Percentiles rank a stretch among this genome's conserved stretches.
Evolutionary conservation across 495 filamentous ascomycete genomes (phyloP).

Genomic region (Cudoniella acicularis): DNA sequence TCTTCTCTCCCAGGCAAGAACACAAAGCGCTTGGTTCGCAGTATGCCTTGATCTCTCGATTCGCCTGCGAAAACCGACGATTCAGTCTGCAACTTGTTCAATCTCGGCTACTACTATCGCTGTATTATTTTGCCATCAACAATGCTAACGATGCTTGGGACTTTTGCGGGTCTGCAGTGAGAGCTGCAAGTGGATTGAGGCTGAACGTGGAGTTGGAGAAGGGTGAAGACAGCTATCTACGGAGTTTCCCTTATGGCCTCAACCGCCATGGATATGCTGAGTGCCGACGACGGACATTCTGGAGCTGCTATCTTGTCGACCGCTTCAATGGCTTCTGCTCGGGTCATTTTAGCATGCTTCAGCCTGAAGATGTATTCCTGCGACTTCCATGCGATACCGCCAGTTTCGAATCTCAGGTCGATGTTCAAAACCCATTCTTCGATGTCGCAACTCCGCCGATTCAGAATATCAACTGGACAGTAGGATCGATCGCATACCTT

Average conservation of each 20-base stretch:
- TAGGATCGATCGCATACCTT: constrained; percentile 57
- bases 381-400: constrained; percentile 56
- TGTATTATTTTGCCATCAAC: constrained; percentile 61
- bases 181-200: constrained; percentile 52
- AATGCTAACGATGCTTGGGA: constrained; percentile 54
- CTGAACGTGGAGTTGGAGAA: constrained; percentile 59
- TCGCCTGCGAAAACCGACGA: constrained; percentile 49
- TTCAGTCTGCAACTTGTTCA: constrained; percentile 60
- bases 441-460: constrained; percentile 38
- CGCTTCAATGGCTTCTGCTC: constrained; percentile 56
- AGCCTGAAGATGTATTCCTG: constrained; percentile 56
- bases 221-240: constrained; percentile 37
- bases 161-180: constrained; percentile 53
- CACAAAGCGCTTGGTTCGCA: constrained; percentile 40
- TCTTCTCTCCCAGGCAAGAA: constrained; percentile 54
- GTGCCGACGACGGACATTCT: constrained; percentile 64
- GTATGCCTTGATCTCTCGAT: constrained; percentile 55
- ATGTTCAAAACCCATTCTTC: constrained; percentile 52
- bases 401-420: constrained; percentile 53
- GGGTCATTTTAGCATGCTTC: constrained; percentile 39
- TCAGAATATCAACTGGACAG: constrained; percentile 19
- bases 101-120: constrained; percentile 55
- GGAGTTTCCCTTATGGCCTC: constrained; percentile 52
- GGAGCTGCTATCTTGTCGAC: constrained; percentile 62
- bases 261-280: constrained; percentile 56